These are phyloP conservation scores for Venturia pyrina DNA, from an alignment of 2,329 filamentous ascomycete genomes.

Conservation along the genomic window DNA sequence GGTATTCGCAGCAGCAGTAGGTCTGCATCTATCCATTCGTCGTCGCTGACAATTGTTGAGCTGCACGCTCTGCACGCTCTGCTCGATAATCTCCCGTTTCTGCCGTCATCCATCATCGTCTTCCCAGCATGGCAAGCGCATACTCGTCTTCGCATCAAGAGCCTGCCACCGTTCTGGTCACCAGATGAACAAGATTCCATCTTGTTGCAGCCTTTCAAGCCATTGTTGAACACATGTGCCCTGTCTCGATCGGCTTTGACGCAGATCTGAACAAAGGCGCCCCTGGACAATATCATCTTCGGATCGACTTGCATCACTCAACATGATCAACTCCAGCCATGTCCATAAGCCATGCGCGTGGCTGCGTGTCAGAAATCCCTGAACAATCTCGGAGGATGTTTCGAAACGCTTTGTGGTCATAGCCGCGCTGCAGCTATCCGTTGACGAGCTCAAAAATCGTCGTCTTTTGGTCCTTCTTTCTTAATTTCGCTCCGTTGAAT, in stretches of 20 bases:
- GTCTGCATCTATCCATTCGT: slow-evolving; percentile 6
- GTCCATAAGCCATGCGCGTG: neutral
- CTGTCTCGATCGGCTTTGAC: slow-evolving; percentile 1
- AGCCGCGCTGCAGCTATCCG: slow-evolving; percentile 7
- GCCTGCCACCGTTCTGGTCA: slow-evolving; percentile 2
- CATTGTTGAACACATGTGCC: neutral
- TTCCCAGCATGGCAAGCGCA: neutral
- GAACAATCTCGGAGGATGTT: slow-evolving; percentile 2
- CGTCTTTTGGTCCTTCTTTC: neutral
- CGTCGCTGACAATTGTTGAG: neutral
- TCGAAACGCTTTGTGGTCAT: neutral
- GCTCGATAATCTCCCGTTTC: neutral
- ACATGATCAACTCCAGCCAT: neutral
- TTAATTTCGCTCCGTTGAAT: neutral
- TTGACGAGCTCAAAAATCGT: neutral
- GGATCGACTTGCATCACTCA: slow-evolving; percentile 5
- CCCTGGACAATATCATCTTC: slow-evolving; percentile 3
- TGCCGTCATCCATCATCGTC: neutral
- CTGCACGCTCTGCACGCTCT: neutral
- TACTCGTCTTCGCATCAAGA: neutral
- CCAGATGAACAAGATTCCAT: neutral
- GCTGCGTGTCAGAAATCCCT: slow-evolving; percentile 9
- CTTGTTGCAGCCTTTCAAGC: neutral
- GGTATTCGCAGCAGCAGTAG: neutral
- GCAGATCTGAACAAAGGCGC: slow-evolving; percentile 6